Base-by-base conservation (phyloP, 2,329 filamentous ascomycete species). In the Fusarium duplospermum region DNA sequence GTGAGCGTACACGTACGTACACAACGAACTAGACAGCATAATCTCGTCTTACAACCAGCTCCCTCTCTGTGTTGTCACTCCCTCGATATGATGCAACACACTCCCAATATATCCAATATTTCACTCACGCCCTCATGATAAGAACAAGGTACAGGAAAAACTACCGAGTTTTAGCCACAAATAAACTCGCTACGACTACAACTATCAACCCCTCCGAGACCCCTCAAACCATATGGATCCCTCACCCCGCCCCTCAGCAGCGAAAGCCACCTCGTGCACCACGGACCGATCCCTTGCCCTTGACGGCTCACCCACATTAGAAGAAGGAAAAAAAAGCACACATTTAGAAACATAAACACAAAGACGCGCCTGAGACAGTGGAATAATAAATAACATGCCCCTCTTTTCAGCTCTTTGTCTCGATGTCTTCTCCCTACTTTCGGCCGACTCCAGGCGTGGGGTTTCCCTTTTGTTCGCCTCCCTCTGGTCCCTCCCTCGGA, bases 331-430 rank as follows among this genome's bases (percentile, higher is more conserved):
- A 38, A 45, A 59, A 27, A 24, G 22, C 50, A 22, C 6, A 31
- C 18, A 36, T 47, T 50, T 33, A 62, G 62, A 71, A 45, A 73
- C 62, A 67, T 62, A 52, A 72, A 58, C 60, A 72, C 71, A 72
- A 38, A 59, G 40, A 63, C 45, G 68, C 71, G 60, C 47, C 56
- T 47, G 16, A 10, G 4, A 38, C 58, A 54, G 20, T 57, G 27
- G 59, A 24, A 52, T 50, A 63, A 58, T 33, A 71, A 61, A 68
- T 47, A 20, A 45, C 24, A 14, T 56, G 22, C 38, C 56, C 67
- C 71, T 45, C 42, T 62, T 8, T 62, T 71, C 67, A 68, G 67
- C 67, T 73, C 56, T 36, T 58, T 73, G 67, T 73, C 63, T 68
- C 50, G 60, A 35, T 24, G 27, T 35, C 52, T 36, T 52, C 67